Conservation (phyloP, 306 rosid genomes). For the Luffa aegyptiaca region DNA sequence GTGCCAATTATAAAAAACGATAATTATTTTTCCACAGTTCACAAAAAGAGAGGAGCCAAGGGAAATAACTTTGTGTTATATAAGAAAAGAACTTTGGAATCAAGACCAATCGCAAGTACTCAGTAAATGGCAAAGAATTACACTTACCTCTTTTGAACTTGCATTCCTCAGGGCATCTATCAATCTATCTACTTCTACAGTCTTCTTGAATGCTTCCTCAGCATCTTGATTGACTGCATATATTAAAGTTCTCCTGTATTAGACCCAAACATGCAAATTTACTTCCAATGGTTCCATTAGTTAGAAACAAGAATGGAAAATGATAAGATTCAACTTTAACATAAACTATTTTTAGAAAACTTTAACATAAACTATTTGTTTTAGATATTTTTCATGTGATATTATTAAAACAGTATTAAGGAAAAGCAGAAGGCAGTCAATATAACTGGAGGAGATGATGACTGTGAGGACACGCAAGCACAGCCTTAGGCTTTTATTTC, state of each 20-base stretch:
- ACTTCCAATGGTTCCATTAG: constrained; percentile 22
- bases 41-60: neutral
- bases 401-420: neutral
- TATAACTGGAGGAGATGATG: no score
- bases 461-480: no score
- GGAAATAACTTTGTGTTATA: neutral
- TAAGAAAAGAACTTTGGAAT: neutral
- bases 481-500: no score
- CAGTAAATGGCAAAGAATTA: neutral
- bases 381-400: neutral
- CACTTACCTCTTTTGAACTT: constrained; percentile 54
- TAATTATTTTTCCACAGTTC: neutral
- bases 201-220: constrained; percentile 81
- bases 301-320: neutral
- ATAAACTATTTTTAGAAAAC: neutral
- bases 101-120: neutral
- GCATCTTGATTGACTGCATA: constrained; percentile 86
- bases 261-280: constrained; percentile 57
- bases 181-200: constrained; percentile 75
- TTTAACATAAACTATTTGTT: neutral
- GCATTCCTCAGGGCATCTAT: constrained; percentile 72
- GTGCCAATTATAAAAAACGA: neutral
- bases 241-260: constrained; percentile 92
- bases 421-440: no score
- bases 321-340: neutral